phyloP scores from a whole-genome alignment of 371 early-diverging fungal genomes.

The Syncephalastrum sp. region DNA sequence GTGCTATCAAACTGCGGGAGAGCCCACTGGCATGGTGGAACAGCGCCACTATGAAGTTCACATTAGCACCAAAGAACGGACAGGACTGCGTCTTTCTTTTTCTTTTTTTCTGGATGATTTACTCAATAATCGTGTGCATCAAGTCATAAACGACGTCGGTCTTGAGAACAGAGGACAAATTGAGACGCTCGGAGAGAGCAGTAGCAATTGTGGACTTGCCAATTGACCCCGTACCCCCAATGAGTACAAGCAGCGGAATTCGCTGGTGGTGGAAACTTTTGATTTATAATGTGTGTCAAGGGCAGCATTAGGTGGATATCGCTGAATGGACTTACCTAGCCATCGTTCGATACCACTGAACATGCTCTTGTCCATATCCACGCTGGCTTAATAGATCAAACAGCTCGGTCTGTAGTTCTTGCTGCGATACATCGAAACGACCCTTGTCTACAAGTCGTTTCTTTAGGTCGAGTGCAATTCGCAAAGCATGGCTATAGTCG shows the following conservation, averaged over 20 bases:
- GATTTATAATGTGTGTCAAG: background rate
- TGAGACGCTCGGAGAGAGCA: conserved; percentile 30
- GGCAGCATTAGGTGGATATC: background rate
- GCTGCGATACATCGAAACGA: conserved; percentile 28
- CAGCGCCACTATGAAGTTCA: conserved; percentile 6
- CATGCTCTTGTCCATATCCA: conserved; percentile 32
- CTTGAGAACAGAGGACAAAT: conserved; percentile 35
- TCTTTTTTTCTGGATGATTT: conserved; percentile 3
- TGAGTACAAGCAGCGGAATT: conserved; percentile 33
- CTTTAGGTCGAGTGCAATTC: conserved; percentile 45
- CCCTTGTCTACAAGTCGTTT: conserved; percentile 35
- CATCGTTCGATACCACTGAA: conserved; percentile 31
- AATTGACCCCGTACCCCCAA: conserved; percentile 31
- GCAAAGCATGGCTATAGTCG: conserved; percentile 36
- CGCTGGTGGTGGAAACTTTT: conserved; percentile 39
- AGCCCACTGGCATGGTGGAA: conserved; percentile 19
- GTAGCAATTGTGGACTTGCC: conserved; percentile 42
- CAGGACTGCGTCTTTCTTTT: background rate
- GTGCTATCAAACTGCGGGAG: background rate
- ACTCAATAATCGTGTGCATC: conserved; percentile 35
- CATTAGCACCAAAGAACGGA: background rate
- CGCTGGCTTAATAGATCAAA: conserved; percentile 28
- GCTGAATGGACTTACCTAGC: conserved; percentile 18
- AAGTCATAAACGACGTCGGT: conserved; percentile 38
- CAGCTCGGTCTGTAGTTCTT: conserved; percentile 27